Evolutionary conservation across 2,329 filamentous ascomycete species (phyloP).

Genomic region (Nemania sp.): DNA sequence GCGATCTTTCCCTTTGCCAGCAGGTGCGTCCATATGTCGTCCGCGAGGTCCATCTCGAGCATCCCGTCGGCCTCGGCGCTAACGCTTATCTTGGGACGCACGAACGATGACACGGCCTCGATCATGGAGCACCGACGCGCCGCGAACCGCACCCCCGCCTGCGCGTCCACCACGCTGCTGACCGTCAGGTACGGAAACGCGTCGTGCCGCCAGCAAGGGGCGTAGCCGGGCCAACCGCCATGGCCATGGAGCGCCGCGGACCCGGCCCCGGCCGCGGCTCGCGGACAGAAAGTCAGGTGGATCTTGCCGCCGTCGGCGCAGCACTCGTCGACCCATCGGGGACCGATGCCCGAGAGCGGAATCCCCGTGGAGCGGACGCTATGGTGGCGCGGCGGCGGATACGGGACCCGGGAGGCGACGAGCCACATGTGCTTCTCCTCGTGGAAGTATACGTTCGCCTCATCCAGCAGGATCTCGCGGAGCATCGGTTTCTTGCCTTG

Average conservation of each 20-base stretch:
- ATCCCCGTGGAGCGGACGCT: slow-evolving; percentile 56
- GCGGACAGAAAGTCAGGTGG: slow-evolving; percentile 51
- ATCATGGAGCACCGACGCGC: slow-evolving; percentile 54
- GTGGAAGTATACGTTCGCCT: slow-evolving; percentile 56
- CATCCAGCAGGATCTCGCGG: slow-evolving; percentile 56
- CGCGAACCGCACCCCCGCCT: slow-evolving; percentile 51
- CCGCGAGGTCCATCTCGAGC: slow-evolving; percentile 47
- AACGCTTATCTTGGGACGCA: slow-evolving; percentile 47
- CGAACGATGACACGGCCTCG: slow-evolving; percentile 51
- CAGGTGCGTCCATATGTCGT: slow-evolving; percentile 53
- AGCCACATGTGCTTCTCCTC: slow-evolving; percentile 60
- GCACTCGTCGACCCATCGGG: slow-evolving; percentile 54
- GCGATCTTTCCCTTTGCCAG: slow-evolving; percentile 57
- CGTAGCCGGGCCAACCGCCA: slow-evolving; percentile 38
- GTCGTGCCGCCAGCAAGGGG: slow-evolving; percentile 60
- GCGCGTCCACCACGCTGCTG: slow-evolving; percentile 49
- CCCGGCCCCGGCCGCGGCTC: slow-evolving; percentile 18
- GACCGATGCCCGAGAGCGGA: slow-evolving; percentile 55
- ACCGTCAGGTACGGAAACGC: slow-evolving; percentile 57
- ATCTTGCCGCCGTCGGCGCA: slow-evolving; percentile 48
- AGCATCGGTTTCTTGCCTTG: slow-evolving; percentile 58
- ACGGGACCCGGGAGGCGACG: slow-evolving; percentile 49
- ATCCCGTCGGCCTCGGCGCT: slow-evolving; percentile 28
- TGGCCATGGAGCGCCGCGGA: slow-evolving; percentile 41
- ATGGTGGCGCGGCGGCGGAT: slow-evolving; percentile 49